Evolutionary conservation across 1,284 basidiomycete species (phyloP).

Genomic region (Stygiomarasmius scandens): DNA sequence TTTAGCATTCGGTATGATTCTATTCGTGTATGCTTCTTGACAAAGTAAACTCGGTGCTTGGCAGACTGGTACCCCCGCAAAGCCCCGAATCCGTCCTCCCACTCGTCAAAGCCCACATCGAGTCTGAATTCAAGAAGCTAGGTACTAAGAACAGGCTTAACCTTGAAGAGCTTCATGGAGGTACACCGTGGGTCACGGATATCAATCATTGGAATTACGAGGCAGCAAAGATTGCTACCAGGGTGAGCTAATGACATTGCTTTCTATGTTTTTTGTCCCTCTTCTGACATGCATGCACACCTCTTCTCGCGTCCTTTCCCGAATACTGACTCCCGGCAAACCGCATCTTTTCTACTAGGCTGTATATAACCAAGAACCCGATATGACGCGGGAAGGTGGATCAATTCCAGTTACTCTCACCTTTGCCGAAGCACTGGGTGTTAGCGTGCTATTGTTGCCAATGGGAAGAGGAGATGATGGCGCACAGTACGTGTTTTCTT

Average conservation of each 20-base stretch:
- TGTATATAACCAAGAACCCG: slow-evolving; percentile 82
- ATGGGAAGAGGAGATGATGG: slow-evolving; percentile 96
- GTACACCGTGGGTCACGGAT: slow-evolving; percentile 89
- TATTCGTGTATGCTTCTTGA: too few species aligned
- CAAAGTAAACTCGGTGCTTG: neutral
- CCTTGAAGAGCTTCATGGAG: slow-evolving; percentile 75
- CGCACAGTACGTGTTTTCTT: slow-evolving; percentile 67
- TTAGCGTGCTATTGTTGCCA: slow-evolving; percentile 85
- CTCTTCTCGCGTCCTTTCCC: neutral
- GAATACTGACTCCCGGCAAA: slow-evolving; percentile 17
- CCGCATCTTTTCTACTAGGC: slow-evolving; percentile 41
- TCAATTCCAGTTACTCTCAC: slow-evolving; percentile 97
- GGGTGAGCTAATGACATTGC: slow-evolving; percentile 40
- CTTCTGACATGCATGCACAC: neutral
- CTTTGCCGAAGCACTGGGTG: slow-evolving; percentile 86
- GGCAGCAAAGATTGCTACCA: slow-evolving; percentile 86
- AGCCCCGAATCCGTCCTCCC: slow-evolving; percentile 76
- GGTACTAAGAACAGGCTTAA: slow-evolving; percentile 72
- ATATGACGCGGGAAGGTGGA: slow-evolving; percentile 93
- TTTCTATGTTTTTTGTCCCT: neutral
- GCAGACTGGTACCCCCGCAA: slow-evolving; percentile 87
- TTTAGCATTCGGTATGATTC: slow-evolving; percentile 81
- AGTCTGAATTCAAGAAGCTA: slow-evolving; percentile 83
- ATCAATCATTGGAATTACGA: slow-evolving; percentile 93
- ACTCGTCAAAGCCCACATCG: slow-evolving; percentile 72